phyloP scores from a whole-genome alignment of 805 yeast species.

The Lachancea fermentati region DNA sequence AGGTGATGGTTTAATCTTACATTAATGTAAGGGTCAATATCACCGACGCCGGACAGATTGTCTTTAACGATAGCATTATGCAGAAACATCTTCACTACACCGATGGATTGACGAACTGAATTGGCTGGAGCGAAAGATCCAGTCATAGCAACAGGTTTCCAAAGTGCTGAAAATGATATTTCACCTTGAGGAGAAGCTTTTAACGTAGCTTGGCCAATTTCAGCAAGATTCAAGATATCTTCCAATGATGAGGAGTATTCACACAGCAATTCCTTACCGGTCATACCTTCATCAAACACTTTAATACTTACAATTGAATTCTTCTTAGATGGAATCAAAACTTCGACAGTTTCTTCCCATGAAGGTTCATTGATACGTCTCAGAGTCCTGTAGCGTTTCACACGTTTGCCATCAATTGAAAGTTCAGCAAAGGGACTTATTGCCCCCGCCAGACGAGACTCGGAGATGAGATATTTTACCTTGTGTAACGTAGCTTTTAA shows the following conservation, averaged over 20 bases:
- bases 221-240: constrained; percentile 42
- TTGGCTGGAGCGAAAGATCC: constrained; percentile 42
- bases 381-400: constrained; percentile 54
- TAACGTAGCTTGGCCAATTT: constrained; percentile 42
- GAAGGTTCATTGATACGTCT: constrained; percentile 68
- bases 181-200: constrained; percentile 48
- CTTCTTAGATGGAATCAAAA: constrained; percentile 56
- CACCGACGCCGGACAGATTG: constrained; percentile 61
- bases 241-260: constrained; percentile 44
- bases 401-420: constrained; percentile 49
- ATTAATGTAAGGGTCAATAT: constrained; percentile 68
- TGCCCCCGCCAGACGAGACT: constrained; percentile 41
- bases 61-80: constrained; percentile 47
- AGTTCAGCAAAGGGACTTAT: constrained; percentile 65
- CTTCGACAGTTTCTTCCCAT: constrained; percentile 60
- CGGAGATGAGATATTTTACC: constrained; percentile 51
- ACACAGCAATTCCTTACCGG: constrained; percentile 45
- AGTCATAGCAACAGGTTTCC: constrained; percentile 65
- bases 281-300: constrained; percentile 53
- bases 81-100: constrained; percentile 56
- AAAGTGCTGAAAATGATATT: constrained; percentile 49
- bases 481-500: constrained; percentile 57
- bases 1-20: constrained; percentile 53
- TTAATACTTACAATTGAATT: constrained; percentile 48
- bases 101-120: constrained; percentile 49